These are phyloP conservation scores for Russula vinacea DNA, from an alignment of 768 basidiomycete genomes.

Conservation along the genomic window DNA sequence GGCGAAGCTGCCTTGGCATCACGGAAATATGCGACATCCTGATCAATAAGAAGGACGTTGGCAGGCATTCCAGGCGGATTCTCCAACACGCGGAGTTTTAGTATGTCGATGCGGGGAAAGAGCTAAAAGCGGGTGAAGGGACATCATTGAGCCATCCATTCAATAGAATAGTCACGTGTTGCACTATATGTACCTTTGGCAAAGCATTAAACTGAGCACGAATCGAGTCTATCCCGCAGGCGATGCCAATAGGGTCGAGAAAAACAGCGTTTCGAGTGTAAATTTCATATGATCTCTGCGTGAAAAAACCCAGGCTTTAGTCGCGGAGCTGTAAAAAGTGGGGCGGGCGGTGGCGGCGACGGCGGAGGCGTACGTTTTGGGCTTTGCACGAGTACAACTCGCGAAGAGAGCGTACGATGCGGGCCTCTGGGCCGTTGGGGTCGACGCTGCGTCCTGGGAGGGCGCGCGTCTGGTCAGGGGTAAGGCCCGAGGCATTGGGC, in stretches of 20 bases:
- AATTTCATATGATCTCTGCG: slow-evolving; percentile 44
- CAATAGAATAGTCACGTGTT: slow-evolving; percentile 2
- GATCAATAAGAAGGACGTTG: slow-evolving; percentile 45
- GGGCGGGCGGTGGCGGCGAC: slow-evolving; percentile 33
- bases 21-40: slow-evolving; percentile 47
- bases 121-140: slow-evolving; percentile 33
- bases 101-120: slow-evolving; percentile 45
- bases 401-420: slow-evolving; percentile 43
- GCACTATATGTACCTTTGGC: slow-evolving; percentile 38
- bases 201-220: slow-evolving; percentile 46
- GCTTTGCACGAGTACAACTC: slow-evolving; percentile 36
- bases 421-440: slow-evolving; percentile 31
- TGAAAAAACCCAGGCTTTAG: background rate
- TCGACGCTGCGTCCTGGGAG: slow-evolving; percentile 40
- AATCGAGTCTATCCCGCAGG: slow-evolving; percentile 42
- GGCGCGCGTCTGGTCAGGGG: slow-evolving; percentile 39
- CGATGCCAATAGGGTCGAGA: slow-evolving; percentile 45
- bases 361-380: background rate
- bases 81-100: slow-evolving; percentile 42
- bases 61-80: slow-evolving; percentile 41
- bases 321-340: background rate
- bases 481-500: slow-evolving; percentile 42
- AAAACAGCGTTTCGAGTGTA: slow-evolving; percentile 45
- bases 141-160: background rate
- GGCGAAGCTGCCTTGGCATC: slow-evolving; percentile 40